Base-by-base conservation (phyloP, 208 protist genomes). In the Crithidia thermophila region DNA sequence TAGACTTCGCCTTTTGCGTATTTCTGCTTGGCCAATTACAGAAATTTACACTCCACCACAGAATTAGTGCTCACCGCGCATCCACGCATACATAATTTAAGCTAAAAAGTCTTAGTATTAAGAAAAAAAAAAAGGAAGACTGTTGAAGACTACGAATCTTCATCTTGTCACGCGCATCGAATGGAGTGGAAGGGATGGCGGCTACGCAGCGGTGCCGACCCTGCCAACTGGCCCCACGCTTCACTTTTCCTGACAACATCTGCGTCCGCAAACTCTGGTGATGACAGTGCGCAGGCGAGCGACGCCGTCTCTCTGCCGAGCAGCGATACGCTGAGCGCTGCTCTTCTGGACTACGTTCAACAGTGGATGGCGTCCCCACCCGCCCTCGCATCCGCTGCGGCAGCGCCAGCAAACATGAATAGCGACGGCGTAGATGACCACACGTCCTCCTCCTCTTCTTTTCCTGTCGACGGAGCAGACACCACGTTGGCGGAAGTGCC, bases 221-320 rank as follows among this genome's bases (percentile, higher is more conserved):
- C 66, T 0, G 31, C n/a, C 13, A 11, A 59, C 56, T 72, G 67
- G 67, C 67, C 67, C 30, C 57, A 65, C 30, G 6, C 10, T 18
- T 3, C 14, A 25, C 7, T 21, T 1, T 11, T 23, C 9, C 25
- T 3, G 3, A 3, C 11, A n/a, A 37, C 30, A 6, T 4, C 56
- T 7, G 20, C 55, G 10, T 23, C 56, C 0, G 27, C 34, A 5
- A 14, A 13, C 11, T 3, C 21, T 3, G n/a, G 0, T n/a, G 28
- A 40, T n/a, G 5, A 4, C 21, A 25, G n/a, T n/a, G 36, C 18
- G 23, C 42, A 57, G 4, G 42, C 16, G 18, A 47, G 5, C 1
- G 36, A 33, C 9, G n/a, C 65, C 13, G 5, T 34, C 40, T n/a
- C 43, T 27, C n/a, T n/a, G n/a, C n/a, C n/a, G n/a, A n/a, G n/a